Base-by-base conservation (phyloP, 306 rosid species). In the Mucuna pruriens region DNA sequence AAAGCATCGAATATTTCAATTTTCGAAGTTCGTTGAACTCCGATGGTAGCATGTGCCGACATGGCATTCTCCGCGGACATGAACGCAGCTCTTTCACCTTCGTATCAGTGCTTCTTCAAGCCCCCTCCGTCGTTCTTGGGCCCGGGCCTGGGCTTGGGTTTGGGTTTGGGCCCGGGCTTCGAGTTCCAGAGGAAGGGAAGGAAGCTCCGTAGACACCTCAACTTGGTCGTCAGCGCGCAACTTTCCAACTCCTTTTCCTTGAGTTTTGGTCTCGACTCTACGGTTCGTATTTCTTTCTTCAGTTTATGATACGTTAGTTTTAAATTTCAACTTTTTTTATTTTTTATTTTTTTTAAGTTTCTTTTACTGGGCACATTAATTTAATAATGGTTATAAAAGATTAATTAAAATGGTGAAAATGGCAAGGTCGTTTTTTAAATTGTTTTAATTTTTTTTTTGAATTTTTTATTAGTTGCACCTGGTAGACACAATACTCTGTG, bases 221-320 rank as follows among this genome's bases (percentile, higher is more conserved):
- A 89, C 80, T 90, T 95, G 62, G 89, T 89, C 20, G 83, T 88
- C 88, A 78, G 65, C 40, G 93, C 99, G 4, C 91, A 95, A 76
- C 94, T 91, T 40, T 93, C 98, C 3, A 88, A 84, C 77, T 73
- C 90, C 0, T 86, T 89, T 71, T 84, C 96, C 26, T 77, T 89
- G 33, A 82, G 85, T 34, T 93, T 90, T 51, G 97, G 90, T 7
- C 88, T 92, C 77, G 99, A 95, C 63, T 90, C 91, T 84, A 87
- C 81, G 97, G 99, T 91, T 57, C 15, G 19, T 48, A 33, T 76
- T 31, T 61, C 61, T 13, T 52, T 45, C 1, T 63, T 36, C 15
- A 16, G 12, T 46, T 60, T 23, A 4, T 23, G 6, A 1, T 22
- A 2, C 71, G 3, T 9, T 78, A 11, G 5, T 9, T 74, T 42